Evolutionary conservation across 768 basidiomycete species (phyloP), one percentile per base, ranked within the genome.

Genomic region (Calocybe cyanea): DNA sequence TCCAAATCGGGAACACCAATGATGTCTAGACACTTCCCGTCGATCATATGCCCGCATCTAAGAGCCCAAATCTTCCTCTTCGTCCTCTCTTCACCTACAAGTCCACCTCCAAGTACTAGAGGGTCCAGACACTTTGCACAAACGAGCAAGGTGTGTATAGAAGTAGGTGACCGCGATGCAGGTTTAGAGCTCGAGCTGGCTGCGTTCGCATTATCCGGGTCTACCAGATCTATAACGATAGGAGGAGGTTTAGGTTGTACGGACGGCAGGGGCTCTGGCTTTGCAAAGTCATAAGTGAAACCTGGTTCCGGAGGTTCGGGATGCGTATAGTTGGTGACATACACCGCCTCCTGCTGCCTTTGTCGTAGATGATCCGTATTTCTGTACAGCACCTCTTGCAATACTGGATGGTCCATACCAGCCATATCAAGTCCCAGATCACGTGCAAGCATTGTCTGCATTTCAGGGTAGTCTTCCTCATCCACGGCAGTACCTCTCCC

Each of bases 41-140:
- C 87, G 0, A 90, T 71, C 54, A 91, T 62, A 57, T 91, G 88
- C 0, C 87, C 87, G 42, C 87, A 91, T 32, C 84, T 69, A 49
- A 91, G 63, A 1, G 75, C 80, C 87, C 86, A 90, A 7, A 90
- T 64, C 34, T 76, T 73, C 43, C 72, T 66, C 30, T 63, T 63
- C 32, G 65, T 65, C 32, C 65, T 68, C 28, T 78, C 80, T 36
- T 70, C 64, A 4, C 65, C 63, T 13, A 67, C 64, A n/a, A 79
- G 66, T 10, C 72, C 75, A 1, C 69, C 67, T 38, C 75, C 70
- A 21, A 84, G 67, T 8, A 84, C 61, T 4, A 90, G 71, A 0
- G 84, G 83, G 48, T 82, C 81, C 18, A 74, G 63, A 50, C 88
- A 91, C 8, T 64, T 67, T 11, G 83, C 84, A 51, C 88, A 90